phyloP scores from a whole-genome alignment of 768 basidiomycete genomes.

The Leccinum rimulosum region DNA sequence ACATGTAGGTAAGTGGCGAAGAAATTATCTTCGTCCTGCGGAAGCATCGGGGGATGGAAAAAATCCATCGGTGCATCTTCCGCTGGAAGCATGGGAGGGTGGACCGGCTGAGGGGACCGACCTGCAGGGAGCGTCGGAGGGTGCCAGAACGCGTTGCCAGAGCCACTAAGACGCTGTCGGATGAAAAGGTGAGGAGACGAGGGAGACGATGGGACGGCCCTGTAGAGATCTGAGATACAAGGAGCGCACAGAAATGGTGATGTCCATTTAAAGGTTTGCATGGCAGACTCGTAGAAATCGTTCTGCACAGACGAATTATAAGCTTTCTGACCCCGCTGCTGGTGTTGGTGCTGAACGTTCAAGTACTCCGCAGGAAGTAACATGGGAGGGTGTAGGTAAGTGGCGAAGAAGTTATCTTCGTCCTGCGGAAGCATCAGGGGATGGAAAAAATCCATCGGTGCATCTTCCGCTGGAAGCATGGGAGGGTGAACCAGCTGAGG shows the following conservation, averaged over 20 bases:
- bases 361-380: slow-evolving; percentile 41
- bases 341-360: slow-evolving; percentile 20
- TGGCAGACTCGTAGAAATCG: slow-evolving; percentile 32
- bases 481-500: too few relatives aligned
- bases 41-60: too few relatives aligned
- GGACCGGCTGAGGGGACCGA: too few relatives aligned
- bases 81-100: too few relatives aligned
- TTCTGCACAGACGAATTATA: slow-evolving; percentile 19
- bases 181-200: background rate
- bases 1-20: too few relatives aligned
- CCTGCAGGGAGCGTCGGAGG: too few relatives aligned
- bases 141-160: too few relatives aligned
- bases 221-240: slow-evolving; percentile 8
- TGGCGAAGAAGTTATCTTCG: slow-evolving; percentile 58
- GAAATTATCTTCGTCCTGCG: too few relatives aligned
- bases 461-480: slow-evolving; percentile 40
- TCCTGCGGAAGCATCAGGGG: slow-evolving; percentile 59
- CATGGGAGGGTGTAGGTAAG: slow-evolving; percentile 59
- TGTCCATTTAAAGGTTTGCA: too few relatives aligned
- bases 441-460: slow-evolving; percentile 75
- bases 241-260: background rate
- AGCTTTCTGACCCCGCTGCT: slow-evolving; percentile 20
- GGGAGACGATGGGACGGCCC: background rate
- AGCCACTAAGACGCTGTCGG: too few relatives aligned
- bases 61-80: too few relatives aligned